phyloP scores from a whole-genome alignment of 345 rosid species.

The thale cress (Arabidopsis thaliana) region TAIR10.1 NC_003076.8:23653001-23653500 shows the following conservation, averaged over 20 bases:
- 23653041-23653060: slow-evolving; percentile 91
- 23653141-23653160: slow-evolving; percentile 96
- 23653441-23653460: slow-evolving; percentile 91
- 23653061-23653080: slow-evolving; percentile 94
- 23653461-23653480: slow-evolving; percentile 91
- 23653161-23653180: slow-evolving; percentile 98
- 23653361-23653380: slow-evolving; percentile 25
- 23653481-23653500: slow-evolving; percentile 98
- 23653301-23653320: slow-evolving; percentile 13
- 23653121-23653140: slow-evolving; percentile 89
- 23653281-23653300: slow-evolving; percentile 2
- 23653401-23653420: slow-evolving; percentile 89
- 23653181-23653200: slow-evolving; percentile 38
- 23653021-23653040: slow-evolving; percentile 93
- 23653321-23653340: slow-evolving; percentile 33
- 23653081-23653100: slow-evolving; percentile 92
- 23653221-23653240: slow-evolving; percentile 20
- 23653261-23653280: slow-evolving; percentile 2
- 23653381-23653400: slow-evolving; percentile 38
- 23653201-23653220: background rate
- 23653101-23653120: slow-evolving; percentile 89
- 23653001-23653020: slow-evolving; percentile 98
- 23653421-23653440: slow-evolving; percentile 93
- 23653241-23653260: slow-evolving; percentile 10
- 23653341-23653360: slow-evolving; percentile 3